Evolutionary conservation across 345 rosid genomes (phyloP), one percentile per base, ranked within the genome.

Genomic region (Hibiscus trionum): DNA sequence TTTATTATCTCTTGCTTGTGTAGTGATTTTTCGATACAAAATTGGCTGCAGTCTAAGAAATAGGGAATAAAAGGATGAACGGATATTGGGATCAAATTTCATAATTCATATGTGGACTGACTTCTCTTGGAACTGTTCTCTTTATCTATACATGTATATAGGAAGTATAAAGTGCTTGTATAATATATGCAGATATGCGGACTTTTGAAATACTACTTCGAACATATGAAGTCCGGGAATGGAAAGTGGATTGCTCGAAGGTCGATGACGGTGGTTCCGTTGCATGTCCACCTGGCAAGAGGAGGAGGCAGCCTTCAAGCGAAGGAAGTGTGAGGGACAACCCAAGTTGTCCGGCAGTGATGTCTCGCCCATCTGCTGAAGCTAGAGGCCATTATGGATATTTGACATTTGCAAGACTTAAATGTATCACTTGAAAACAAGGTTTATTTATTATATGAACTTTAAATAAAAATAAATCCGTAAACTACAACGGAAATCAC

Each of bases 341-440:
- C 29, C 55, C 77, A 14, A 55, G 75, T 78, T 74, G 77, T 75
- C 66, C 86, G 37, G 52, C 70, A 6, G 75, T 89, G 65, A 80
- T 89, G 91, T 97, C 92, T 65, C 85, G 84, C 70, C 99, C 99
- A 66, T 86, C 82, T 69, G 75, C 85, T 10, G 96, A 95, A 47
- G 80, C 97, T 33, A 85, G 88, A 87, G 97, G 99, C 62, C 98
- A 94, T 80, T 91, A 97, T 3, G 98, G 98, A 29, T 94, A 88
- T 78, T 78, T 95, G 80, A 95, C 97, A 66, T 92, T 95, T 61
- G 96, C 97, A 49, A 86, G 99, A 77, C 93, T 90, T 37, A 84
- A 83, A 57, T 91, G 97, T 70, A 61, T 78, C 1, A 39, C 62
- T 7, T 86, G 79, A 85, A 70, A 33, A 33, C 37, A 33, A 33